phyloP scores from a whole-genome alignment of 257 asterid genomes.

The Orobanche coerulescens region DNA sequence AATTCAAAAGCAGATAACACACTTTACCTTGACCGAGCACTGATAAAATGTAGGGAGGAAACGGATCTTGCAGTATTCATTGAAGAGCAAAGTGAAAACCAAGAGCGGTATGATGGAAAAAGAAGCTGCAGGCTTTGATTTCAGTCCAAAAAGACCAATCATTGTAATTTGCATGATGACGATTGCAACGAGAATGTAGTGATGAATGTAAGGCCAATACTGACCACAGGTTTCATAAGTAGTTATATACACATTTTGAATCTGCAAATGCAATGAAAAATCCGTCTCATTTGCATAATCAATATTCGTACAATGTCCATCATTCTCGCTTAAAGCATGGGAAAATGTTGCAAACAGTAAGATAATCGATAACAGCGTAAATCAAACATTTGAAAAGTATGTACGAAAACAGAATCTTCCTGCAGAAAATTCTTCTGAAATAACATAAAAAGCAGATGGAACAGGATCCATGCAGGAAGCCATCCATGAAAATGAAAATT shows the following conservation, averaged over 20 bases:
- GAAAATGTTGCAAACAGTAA: not conserved
- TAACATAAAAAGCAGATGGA: too few relatives aligned
- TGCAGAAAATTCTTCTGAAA: not conserved
- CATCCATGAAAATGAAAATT: not conserved
- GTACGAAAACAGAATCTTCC: not conserved
- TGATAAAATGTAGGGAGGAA: conserved; percentile 67
- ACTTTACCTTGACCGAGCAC: conserved; percentile 64
- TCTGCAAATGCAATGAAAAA: conserved; percentile 38
- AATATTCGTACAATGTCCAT: not conserved
- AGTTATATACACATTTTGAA: conserved; percentile 73
- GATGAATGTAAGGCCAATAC: conserved; percentile 89
- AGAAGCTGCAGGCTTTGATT: conserved; percentile 87
- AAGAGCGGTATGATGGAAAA: conserved; percentile 66
- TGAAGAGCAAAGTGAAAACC: conserved; percentile 59
- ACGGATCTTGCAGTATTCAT: conserved; percentile 83
- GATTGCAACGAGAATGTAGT: conserved; percentile 63
- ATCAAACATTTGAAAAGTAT: not conserved
- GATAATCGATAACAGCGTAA: not conserved
- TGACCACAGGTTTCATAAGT: conserved; percentile 85
- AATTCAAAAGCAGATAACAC: not conserved
- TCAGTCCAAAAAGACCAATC: conserved; percentile 92
- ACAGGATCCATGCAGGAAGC: not conserved
- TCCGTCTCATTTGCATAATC: not conserved
- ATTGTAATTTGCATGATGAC: conserved; percentile 74
- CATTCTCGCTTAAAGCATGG: not conserved